Conservation (phyloP, 1,284 basidiomycete genomes). For the Sporisorium scitamineum region DNA sequence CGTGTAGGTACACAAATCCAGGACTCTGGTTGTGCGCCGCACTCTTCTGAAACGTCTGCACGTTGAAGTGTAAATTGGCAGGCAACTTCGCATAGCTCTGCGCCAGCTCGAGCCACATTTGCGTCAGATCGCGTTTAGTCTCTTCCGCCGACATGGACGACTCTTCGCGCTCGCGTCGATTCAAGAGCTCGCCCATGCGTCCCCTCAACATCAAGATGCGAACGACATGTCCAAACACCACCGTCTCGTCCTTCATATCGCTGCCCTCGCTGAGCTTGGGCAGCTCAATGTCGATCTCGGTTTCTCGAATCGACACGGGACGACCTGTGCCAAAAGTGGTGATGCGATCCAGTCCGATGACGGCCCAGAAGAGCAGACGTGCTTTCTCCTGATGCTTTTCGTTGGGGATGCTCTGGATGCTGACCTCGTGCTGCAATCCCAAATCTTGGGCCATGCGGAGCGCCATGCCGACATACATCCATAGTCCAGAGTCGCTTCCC, state of each 20-base stretch:
- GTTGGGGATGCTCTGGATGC: conserved; percentile 53
- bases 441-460: conserved; percentile 60
- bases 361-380: conserved; percentile 56
- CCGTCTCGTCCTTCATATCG: conserved; percentile 51
- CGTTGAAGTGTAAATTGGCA: conserved; percentile 53
- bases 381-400: conserved; percentile 56
- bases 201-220: conserved; percentile 55
- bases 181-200: conserved; percentile 60
- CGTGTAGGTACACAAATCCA: conserved; percentile 58
- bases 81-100: conserved; percentile 57
- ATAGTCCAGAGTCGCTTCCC: conserved; percentile 57
- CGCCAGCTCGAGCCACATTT: conserved; percentile 59
- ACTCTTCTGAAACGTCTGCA: conserved; percentile 58
- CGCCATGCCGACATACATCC: conserved; percentile 64
- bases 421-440: conserved; percentile 58
- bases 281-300: conserved; percentile 56
- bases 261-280: conserved; percentile 33
- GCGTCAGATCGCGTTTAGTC: conserved; percentile 45
- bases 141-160: conserved; percentile 30
- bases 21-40: conserved; percentile 54
- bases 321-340: conserved; percentile 60
- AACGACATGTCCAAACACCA: conserved; percentile 52
- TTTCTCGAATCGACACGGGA: conserved; percentile 56
- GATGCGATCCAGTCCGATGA: conserved; percentile 59
- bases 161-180: conserved; percentile 47